Evolutionary conservation across 2,329 filamentous ascomycete genomes (phyloP).

Genomic region (Akanthomyces uredinophilus): DNA sequence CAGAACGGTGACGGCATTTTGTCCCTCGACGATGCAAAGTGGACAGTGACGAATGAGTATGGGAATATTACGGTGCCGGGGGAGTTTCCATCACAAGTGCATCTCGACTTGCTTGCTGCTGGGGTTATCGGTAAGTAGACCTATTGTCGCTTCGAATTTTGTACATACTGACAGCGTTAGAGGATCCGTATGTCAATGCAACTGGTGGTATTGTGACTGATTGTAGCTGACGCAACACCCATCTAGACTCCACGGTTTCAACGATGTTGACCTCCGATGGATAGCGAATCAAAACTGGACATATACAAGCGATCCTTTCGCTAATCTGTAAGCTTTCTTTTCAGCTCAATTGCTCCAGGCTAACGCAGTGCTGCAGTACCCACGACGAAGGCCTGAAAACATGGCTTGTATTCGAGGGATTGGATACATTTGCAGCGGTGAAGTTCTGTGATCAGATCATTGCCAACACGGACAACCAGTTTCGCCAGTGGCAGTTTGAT

Average conservation of each 20-base stretch:
- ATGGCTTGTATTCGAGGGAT: conserved; percentile 56
- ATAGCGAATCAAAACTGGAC: conserved; percentile 51
- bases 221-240: background rate
- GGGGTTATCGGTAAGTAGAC: conserved; percentile 44
- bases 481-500: conserved; percentile 57
- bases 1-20: background rate
- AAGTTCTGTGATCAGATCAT: conserved; percentile 49
- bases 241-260: conserved; percentile 35
- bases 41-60: conserved; percentile 12
- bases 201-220: no score
- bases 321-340: conserved; percentile 30
- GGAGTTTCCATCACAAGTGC: conserved; percentile 51
- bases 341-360: background rate
- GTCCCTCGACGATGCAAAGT: background rate
- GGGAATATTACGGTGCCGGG: conserved; percentile 39
- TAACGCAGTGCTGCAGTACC: conserved; percentile 10
- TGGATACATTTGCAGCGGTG: conserved; percentile 57
- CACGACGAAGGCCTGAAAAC: conserved; percentile 29
- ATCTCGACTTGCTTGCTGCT: conserved; percentile 51
- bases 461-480: conserved; percentile 56
- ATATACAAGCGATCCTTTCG: conserved; percentile 41
- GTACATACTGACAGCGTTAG: background rate
- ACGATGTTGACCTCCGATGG: conserved; percentile 58
- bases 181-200: conserved; percentile 3
- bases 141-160: background rate